Base-by-base conservation (phyloP, 1,284 basidiomycete species). In the Fomes fomentarius region DNA sequence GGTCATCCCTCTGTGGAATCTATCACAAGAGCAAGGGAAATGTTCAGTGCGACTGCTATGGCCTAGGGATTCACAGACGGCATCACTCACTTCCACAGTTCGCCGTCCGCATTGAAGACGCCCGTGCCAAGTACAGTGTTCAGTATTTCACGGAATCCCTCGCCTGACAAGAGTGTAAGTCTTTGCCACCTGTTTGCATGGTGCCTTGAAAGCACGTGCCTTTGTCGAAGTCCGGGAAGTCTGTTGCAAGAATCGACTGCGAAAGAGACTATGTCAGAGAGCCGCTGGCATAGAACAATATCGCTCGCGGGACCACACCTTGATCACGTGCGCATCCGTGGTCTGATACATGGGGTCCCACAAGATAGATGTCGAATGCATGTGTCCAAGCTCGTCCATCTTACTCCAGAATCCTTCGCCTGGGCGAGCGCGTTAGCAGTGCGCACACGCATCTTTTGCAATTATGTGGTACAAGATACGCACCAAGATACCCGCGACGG, bases 1-100 rank as follows among this genome's bases (percentile, higher is more conserved):
- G 0, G 80, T 76, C 71, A 83, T 79, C 1, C 71, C 67, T 21
- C 80, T 74, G 58, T 82, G 80, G 62, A 79, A 77, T 60, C 79
- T 80, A n/a, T n/a, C n/a, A n/a, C n/a, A n/a, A n/a, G n/a, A n/a
- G n/a, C n/a, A n/a, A n/a, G 10, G 19, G 5, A 1, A 11, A 55
- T n/a, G 9, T 24, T 40, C n/a, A n/a, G n/a, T n/a, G n/a, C n/a
- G n/a, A n/a, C n/a, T n/a, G n/a, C n/a, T n/a, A n/a, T n/a, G n/a
- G n/a, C n/a, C n/a, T n/a, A n/a, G n/a, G n/a, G n/a, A n/a, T n/a
- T n/a, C n/a, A n/a, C 2, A 45, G 14, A 41, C 15, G 4, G 12
- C 11, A n/a, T 12, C 3, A 53, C 52, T 34, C 26, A 68, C 65
- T 70, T 72, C 71, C 70, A 72, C 40, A 69, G 54, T 1, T 70